Conservation (phyloP, 2,329 filamentous ascomycete species). For the Phaeosphaeria sp. region DNA sequence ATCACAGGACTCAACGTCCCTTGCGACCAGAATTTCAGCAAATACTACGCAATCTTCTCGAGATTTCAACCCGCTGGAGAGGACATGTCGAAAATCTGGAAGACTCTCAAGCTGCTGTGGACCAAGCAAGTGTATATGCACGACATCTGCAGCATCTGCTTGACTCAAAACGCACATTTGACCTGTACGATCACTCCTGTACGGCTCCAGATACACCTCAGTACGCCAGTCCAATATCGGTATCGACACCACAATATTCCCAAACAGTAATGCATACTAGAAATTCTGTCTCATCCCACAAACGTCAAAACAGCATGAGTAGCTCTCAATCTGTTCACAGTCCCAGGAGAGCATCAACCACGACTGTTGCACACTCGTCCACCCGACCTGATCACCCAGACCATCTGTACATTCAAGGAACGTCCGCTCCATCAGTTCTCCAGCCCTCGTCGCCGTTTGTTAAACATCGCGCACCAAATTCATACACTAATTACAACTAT, state of each 20-base stretch:
- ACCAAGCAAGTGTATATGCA: constrained; percentile 38
- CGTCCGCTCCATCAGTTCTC: background rate
- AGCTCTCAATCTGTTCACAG: constrained; percentile 21
- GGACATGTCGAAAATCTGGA: background rate
- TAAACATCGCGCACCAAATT: background rate
- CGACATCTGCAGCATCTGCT: constrained; percentile 29
- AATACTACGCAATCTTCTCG: constrained; percentile 31
- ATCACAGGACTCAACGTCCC: constrained; percentile 22
- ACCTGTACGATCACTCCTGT: constrained; percentile 43
- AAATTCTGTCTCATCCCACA: constrained; percentile 2
- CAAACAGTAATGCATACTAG: constrained; percentile 11
- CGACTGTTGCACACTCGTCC: background rate
- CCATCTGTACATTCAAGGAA: background rate
- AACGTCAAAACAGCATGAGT: constrained; percentile 21
- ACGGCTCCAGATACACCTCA: constrained; percentile 21
- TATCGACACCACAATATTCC: constrained; percentile 21
- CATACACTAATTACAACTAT: constrained; percentile 4
- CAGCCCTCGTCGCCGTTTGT: background rate
- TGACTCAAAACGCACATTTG: constrained; percentile 29
- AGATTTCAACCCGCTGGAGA: constrained; percentile 38
- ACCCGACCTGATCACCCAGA: background rate
- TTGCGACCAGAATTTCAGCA: constrained; percentile 34
- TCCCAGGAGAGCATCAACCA: constrained; percentile 8
- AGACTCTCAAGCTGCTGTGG: constrained; percentile 2
- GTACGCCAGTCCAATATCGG: constrained; percentile 22